Conservation (phyloP, 2,329 filamentous ascomycete species). For the Fusarium agapanthi region DNA sequence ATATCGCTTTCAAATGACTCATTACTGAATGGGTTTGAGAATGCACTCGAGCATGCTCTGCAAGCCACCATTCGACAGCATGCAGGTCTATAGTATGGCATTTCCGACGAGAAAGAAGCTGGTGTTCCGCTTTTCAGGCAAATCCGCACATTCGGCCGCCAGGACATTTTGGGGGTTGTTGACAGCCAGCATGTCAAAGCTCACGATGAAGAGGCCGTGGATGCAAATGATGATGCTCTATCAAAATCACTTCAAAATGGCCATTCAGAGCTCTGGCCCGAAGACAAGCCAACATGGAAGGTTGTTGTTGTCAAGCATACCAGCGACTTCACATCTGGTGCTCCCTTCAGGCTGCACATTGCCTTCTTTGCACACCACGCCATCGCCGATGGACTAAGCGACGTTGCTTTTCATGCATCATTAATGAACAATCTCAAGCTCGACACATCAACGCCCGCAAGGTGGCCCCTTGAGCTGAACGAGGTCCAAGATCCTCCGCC, state of each 20-base stretch:
- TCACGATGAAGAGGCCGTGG: accelerated
- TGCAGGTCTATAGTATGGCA: background rate
- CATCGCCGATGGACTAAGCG: conserved; percentile 18
- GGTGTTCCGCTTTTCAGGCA: background rate
- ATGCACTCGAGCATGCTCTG: background rate
- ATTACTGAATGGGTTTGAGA: accelerated
- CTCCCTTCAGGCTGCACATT: background rate
- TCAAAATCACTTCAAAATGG: background rate
- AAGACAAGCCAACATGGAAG: conserved; percentile 17
- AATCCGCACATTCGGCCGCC: background rate
- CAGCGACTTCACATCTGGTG: accelerated
- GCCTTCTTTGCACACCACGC: conserved; percentile 22
- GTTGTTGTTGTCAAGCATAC: background rate
- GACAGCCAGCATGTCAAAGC: accelerated
- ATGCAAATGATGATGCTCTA: accelerated
- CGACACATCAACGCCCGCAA: accelerated
- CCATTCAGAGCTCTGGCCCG: background rate
- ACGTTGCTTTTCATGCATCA: conserved; percentile 4
- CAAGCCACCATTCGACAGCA: conserved; percentile 7
- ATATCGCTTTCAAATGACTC: background rate
- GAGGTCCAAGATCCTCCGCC: background rate
- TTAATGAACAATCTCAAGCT: background rate
- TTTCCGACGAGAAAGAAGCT: background rate
- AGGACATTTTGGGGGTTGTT: background rate
- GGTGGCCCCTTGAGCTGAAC: conserved; percentile 7